phyloP scores from a whole-genome alignment of 495 filamentous ascomycete genomes.

The Penicillium subrubescens region DNA sequence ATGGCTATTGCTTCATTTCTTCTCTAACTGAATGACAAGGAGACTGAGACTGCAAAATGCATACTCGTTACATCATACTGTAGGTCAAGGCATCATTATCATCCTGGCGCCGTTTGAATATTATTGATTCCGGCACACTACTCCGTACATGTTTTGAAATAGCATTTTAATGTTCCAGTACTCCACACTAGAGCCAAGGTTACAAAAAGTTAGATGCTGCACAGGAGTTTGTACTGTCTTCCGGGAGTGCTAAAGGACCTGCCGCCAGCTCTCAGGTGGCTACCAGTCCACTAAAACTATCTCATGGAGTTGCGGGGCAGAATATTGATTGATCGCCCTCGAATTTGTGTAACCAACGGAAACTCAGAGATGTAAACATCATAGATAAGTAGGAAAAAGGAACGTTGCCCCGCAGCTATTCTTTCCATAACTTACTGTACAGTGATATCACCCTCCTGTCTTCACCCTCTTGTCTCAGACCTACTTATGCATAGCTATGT shows the following conservation, averaged over 20 bases:
- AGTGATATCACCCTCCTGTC: too few relatives aligned
- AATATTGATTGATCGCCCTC: background rate
- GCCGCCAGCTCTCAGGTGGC: background rate
- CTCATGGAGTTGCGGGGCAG: background rate
- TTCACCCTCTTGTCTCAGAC: background rate
- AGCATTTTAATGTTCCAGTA: background rate
- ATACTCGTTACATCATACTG: background rate
- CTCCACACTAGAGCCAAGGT: background rate
- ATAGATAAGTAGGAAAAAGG: background rate
- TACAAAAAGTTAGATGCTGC: background rate
- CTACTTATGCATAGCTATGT: background rate
- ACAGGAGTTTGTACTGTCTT: background rate
- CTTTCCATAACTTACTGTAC: background rate
- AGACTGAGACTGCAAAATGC: background rate
- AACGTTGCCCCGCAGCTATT: background rate
- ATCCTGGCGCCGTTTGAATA: background rate
- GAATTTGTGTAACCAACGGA: background rate
- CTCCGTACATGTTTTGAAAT: background rate
- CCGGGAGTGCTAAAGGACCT: background rate
- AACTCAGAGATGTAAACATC: background rate
- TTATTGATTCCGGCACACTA: background rate
- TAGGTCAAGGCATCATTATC: background rate
- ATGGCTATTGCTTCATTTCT: background rate
- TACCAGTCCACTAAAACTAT: background rate
- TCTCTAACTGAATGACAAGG: background rate